phyloP scores from a whole-genome alignment of 2,329 filamentous ascomycete species.

The Xylariomycetidae sp. region DNA sequence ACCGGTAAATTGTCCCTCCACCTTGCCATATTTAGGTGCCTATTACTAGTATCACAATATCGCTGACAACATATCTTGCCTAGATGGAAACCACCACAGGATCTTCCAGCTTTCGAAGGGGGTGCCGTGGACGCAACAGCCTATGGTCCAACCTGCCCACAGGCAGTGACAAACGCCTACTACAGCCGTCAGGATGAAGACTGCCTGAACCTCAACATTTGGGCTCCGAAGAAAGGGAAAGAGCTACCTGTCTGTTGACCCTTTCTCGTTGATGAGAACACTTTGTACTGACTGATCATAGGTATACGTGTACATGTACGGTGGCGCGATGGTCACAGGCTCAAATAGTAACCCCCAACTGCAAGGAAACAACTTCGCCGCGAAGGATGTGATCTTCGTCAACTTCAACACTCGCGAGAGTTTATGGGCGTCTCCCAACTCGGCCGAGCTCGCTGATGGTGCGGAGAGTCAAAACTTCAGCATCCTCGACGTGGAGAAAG shows the following conservation, averaged over 20 bases:
- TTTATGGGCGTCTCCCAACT: slow-evolving; percentile 40
- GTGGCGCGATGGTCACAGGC: slow-evolving; percentile 38
- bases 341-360: slow-evolving; percentile 35
- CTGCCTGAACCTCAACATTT: slow-evolving; percentile 38
- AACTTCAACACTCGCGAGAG: slow-evolving; percentile 38
- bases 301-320: slow-evolving; percentile 40
- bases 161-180: slow-evolving; percentile 14
- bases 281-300: slow-evolving; percentile 9
- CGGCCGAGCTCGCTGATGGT: slow-evolving; percentile 27
- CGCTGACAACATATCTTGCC: background rate
- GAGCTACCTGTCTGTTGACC: slow-evolving; percentile 21
- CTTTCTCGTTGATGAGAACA: background rate
- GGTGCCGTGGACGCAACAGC: slow-evolving; percentile 16
- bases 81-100: slow-evolving; percentile 27
- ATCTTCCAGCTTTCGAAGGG: slow-evolving; percentile 13
- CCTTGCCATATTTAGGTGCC: too few species aligned
- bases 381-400: slow-evolving; percentile 32
- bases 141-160: slow-evolving; percentile 24
- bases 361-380: slow-evolving; percentile 31
- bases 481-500: slow-evolving; percentile 32
- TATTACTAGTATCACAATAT: background rate
- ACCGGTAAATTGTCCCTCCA: slow-evolving; percentile 28
- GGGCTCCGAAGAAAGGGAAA: slow-evolving; percentile 23
- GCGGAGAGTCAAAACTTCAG: slow-evolving; percentile 25
- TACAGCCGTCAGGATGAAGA: slow-evolving; percentile 30